Conservation (phyloP, 2,329 filamentous ascomycete species). For the Nannizzia gypsea region DNA sequence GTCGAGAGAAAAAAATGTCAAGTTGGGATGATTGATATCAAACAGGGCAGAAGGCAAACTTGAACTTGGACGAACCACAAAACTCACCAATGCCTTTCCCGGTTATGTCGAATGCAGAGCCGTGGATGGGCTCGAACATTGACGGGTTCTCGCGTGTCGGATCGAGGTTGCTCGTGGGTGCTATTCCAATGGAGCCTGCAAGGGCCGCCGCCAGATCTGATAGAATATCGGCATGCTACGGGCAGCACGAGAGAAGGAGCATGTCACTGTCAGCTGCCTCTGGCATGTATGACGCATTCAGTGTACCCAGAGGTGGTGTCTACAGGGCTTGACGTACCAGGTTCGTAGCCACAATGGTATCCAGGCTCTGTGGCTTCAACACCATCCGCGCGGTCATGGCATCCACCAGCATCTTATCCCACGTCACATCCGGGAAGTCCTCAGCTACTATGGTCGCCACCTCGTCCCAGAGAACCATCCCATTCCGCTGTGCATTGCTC, state of each 20-base stretch:
- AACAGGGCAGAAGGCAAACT: background rate
- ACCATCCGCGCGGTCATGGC: slow-evolving; percentile 47
- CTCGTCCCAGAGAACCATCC: slow-evolving; percentile 48
- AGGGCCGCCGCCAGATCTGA: slow-evolving; percentile 59
- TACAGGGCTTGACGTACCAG: slow-evolving; percentile 17
- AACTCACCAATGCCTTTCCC: slow-evolving; percentile 41
- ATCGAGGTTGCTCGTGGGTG: slow-evolving; percentile 57
- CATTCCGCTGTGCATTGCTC: slow-evolving; percentile 44
- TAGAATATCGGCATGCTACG: slow-evolving; percentile 51
- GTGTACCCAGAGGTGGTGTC: too few relatives aligned
- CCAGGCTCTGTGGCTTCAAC: slow-evolving; percentile 37
- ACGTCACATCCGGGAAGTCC: slow-evolving; percentile 41
- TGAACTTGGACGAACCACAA: background rate
- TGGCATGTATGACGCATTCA: background rate
- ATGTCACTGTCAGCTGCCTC: background rate
- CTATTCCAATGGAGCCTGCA: slow-evolving; percentile 60
- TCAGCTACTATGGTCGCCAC: slow-evolving; percentile 37
- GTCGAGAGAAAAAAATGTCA: background rate
- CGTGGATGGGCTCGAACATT: slow-evolving; percentile 54
- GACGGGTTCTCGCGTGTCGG: slow-evolving; percentile 49
- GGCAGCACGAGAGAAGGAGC: slow-evolving; percentile 12
- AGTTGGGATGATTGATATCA: background rate
- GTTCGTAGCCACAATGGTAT: slow-evolving; percentile 45
- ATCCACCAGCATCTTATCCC: slow-evolving; percentile 47
- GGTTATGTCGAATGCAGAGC: slow-evolving; percentile 53